Conservation (phyloP, 2,329 filamentous ascomycete species). For the Huntiella abstrusa region DNA sequence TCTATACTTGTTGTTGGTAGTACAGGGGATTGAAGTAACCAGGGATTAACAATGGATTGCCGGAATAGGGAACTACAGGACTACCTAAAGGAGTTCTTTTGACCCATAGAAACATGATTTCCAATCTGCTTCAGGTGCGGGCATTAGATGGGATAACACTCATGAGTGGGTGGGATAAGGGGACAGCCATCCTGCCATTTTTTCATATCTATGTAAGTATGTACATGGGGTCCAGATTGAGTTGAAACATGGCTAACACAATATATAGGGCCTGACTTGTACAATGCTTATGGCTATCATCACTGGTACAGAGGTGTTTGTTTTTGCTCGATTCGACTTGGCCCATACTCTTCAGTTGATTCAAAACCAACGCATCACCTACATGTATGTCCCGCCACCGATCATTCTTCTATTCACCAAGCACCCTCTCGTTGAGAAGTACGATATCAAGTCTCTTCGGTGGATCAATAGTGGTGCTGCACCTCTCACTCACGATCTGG, state of each 20-base stretch:
- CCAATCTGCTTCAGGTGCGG: slow-evolving; percentile 45
- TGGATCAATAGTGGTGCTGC: slow-evolving; percentile 82
- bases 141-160: slow-evolving; percentile 33
- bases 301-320: slow-evolving; percentile 54
- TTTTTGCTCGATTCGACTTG: slow-evolving; percentile 60
- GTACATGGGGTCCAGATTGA: slow-evolving; percentile 14
- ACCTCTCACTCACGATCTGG: slow-evolving; percentile 63
- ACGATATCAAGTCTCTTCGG: slow-evolving; percentile 59
- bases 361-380: slow-evolving; percentile 57
- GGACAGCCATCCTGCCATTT: slow-evolving; percentile 69
- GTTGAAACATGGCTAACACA: neutral
- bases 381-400: slow-evolving; percentile 67
- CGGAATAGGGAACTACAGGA: slow-evolving; percentile 55
- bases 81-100: slow-evolving; percentile 83
- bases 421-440: slow-evolving; percentile 57
- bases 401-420: slow-evolving; percentile 68
- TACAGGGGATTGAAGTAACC: too few relatives aligned
- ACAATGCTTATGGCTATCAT: slow-evolving; percentile 17
- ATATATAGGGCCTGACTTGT: slow-evolving; percentile 18
- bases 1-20: too few relatives aligned
- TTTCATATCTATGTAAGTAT: slow-evolving; percentile 72
- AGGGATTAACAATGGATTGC: too few relatives aligned
- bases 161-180: slow-evolving; percentile 46
- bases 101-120: slow-evolving; percentile 62
- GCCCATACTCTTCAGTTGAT: slow-evolving; percentile 60